phyloP scores from a whole-genome alignment of 805 yeast genomes.

The Pichia occidentalis region DNA sequence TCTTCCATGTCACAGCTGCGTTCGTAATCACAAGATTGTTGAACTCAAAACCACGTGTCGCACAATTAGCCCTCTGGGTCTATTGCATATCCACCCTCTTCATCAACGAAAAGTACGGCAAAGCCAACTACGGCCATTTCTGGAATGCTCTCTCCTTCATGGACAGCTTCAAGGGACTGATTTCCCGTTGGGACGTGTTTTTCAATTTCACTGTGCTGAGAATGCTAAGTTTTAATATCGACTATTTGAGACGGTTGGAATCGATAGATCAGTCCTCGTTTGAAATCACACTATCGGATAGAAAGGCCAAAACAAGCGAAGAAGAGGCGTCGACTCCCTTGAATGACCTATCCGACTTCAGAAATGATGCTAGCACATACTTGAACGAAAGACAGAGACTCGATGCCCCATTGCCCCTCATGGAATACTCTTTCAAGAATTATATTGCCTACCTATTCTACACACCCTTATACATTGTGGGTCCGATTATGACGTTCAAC shows the following conservation, averaged over 20 bases:
- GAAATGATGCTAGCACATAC: conserved; percentile 5
- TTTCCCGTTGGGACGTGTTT: conserved; percentile 92
- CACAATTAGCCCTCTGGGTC: conserved; percentile 53
- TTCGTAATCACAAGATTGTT: conserved; percentile 41
- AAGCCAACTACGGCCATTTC: conserved; percentile 42
- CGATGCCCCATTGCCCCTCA: conserved; percentile 51
- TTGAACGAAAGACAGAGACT: conserved; percentile 60
- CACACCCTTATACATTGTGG: conserved; percentile 89
- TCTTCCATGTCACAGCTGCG: conserved; percentile 49
- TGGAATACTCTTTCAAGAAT: conserved; percentile 57
- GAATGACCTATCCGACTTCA: too few species aligned
- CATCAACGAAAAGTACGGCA: conserved; percentile 62
- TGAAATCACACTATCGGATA: conserved; percentile 5
- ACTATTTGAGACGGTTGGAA: conserved; percentile 46
- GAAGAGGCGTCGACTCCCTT: conserved; percentile 8
- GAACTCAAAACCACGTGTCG: conserved; percentile 30
- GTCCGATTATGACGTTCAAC: conserved; percentile 90
- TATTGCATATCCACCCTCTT: conserved; percentile 78
- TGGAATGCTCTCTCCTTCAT: conserved; percentile 39
- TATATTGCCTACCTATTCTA: conserved; percentile 74
- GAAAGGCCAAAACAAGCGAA: conserved; percentile 15
- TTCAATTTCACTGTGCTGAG: conserved; percentile 85
- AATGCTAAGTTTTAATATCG: conserved; percentile 77
- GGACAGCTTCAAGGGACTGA: conserved; percentile 70
- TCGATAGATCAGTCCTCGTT: conserved; percentile 7